Base-by-base conservation (phyloP, 1,284 basidiomycete species). In the Boletus calvinii region DNA sequence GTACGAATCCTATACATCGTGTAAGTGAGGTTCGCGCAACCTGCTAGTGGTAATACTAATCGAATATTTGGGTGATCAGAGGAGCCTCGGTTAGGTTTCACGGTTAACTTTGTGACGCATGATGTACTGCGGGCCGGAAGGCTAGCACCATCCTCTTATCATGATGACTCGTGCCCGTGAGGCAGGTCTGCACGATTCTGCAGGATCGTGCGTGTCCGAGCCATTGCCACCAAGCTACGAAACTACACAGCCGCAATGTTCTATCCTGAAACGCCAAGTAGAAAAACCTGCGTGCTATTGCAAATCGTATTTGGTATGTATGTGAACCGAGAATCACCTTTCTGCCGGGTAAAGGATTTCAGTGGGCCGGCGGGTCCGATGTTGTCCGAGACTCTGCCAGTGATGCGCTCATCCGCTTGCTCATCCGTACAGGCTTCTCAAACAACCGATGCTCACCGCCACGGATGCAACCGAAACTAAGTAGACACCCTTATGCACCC, bases 181-280 rank as follows among this genome's bases (percentile, higher is more conserved):
- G 29, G 35, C 11, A 34, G 9, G n/a, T 15, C 15, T 26, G 11
- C 30, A 26, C 20, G 20, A 22, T 9, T 29, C 12, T 41, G 17
- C 34, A 24, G 12, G 40, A 32, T 30, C 10, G 32, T 31, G 10
- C 29, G 10, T 29, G 31, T 4, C n/a, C n/a, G n/a, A n/a, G n/a
- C n/a, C 31, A 20, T 34, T 42, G 12, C 41, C 6, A 35, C 37
- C 37, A 13, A 41, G n/a, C 20, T 18, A 26, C 29, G 44, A 6
- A 22, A 6, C 26, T 6, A 8, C 26, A 26, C 24, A 18, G 32
- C 34, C 31, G 46, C 29, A 40, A 46, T 18, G 17, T 29, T 42
- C 2, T 12, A 15, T 15, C 35, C n/a, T 62, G 50, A 64, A 64
- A 62, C 49, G 39, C 53, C 59, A 49, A 44, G 51, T 1, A n/a